Evolutionary conservation across 1,139 yeast genomes (phyloP).

Genomic region (Geotrichum europaeum): DNA sequence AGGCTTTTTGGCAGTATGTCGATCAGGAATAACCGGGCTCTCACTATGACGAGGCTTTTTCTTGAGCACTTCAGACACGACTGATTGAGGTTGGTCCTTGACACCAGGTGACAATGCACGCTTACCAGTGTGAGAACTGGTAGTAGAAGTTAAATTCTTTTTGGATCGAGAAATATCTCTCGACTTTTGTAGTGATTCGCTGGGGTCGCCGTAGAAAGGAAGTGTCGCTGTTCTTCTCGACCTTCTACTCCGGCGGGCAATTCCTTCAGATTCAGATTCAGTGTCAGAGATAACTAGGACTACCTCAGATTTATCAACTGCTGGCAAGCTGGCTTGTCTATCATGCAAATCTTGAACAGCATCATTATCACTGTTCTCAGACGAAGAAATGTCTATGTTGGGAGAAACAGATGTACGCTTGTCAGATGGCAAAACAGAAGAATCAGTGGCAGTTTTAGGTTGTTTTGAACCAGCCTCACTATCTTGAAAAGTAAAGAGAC

Average conservation of each 20-base stretch:
- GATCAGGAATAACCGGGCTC: background rate
- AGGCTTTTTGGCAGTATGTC: background rate
- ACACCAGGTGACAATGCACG: background rate
- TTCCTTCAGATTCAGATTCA: background rate
- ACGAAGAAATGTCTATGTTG: background rate
- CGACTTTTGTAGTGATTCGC: background rate
- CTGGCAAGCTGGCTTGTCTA: background rate
- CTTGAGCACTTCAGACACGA: background rate
- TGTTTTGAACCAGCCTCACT: background rate
- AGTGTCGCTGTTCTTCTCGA: background rate
- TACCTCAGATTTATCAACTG: background rate
- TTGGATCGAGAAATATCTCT: background rate
- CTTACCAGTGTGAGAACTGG: background rate
- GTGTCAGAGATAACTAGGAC: background rate
- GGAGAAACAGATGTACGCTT: background rate
- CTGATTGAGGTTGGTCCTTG: background rate
- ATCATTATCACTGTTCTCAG: background rate
- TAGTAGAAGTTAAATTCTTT: background rate
- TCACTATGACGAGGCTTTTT: background rate
- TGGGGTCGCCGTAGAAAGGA: slow-evolving; percentile 7
- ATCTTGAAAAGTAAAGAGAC: background rate
- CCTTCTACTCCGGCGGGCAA: background rate
- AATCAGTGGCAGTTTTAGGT: background rate
- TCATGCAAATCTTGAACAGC: background rate
- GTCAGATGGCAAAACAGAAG: background rate